A percentile compares a stretch with the other conserved stretches of the same genome.
These are phyloP conservation scores for Moelleriella libera DNA, from an alignment of 2,329 filamentous ascomycete genomes.

Conservation along the genomic window DNA sequence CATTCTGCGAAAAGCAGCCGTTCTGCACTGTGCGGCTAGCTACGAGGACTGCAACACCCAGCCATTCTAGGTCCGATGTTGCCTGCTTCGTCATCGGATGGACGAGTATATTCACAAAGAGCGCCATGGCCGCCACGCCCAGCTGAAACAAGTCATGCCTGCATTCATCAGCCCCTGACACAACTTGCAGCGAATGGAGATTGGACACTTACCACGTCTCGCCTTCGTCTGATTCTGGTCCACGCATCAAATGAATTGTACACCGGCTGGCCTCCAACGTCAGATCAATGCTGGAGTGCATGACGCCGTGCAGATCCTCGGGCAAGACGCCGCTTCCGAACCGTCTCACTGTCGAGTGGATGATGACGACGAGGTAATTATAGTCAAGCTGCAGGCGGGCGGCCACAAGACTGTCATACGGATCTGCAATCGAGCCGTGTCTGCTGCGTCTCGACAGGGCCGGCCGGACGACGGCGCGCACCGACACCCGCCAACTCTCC, in stretches of 20 bases:
- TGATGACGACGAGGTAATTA: neutral
- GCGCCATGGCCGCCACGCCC: neutral
- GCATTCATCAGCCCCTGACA: neutral
- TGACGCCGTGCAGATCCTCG: neutral
- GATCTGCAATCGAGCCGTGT: neutral
- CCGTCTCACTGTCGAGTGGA: neutral
- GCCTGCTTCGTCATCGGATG: neutral
- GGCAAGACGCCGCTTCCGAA: neutral
- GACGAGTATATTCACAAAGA: neutral
- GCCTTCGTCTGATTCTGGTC: neutral
- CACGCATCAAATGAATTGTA: neutral
- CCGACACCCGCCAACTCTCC: conserved; percentile 15
- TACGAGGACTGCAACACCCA: neutral
- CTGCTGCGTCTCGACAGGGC: neutral
- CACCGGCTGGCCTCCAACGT: neutral
- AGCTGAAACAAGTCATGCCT: neutral
- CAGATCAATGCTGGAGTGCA: conserved; percentile 1
- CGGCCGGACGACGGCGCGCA: conserved; percentile 7
- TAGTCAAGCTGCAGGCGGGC: neutral
- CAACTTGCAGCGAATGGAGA: neutral
- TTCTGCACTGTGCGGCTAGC: neutral
- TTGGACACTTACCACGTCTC: neutral
- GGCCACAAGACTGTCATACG: neutral
- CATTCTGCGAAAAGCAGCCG: neutral
- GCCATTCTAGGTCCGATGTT: neutral